Evolutionary conservation across 2,329 filamentous ascomycete genomes (phyloP).

Genomic region (Xenosphaeropsis pyriputrescens): DNA sequence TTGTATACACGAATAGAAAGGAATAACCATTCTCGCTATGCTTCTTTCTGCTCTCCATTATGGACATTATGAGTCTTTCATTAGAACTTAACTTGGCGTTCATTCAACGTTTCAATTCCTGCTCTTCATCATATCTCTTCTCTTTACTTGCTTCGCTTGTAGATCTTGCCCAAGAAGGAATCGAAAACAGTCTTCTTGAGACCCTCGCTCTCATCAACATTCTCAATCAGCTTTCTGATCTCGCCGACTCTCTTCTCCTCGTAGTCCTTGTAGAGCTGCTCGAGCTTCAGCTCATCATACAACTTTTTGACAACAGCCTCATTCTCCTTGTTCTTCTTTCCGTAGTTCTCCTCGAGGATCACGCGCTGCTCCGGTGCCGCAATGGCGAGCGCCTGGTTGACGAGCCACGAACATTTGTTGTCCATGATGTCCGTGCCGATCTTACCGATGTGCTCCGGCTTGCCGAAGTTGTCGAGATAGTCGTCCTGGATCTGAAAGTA

Average conservation of each 20-base stretch:
- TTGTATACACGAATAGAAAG: no score
- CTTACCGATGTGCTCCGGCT: constrained; percentile 88
- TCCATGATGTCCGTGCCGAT: constrained; percentile 98
- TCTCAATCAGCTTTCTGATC: constrained; percentile 58
- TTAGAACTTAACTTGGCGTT: no score
- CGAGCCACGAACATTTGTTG: constrained; percentile 98
- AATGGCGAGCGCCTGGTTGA: constrained; percentile 82
- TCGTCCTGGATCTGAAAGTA: constrained; percentile 99
- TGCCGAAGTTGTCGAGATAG: constrained; percentile 95
- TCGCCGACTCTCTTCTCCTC: constrained; percentile 79
- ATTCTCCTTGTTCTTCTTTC: constrained; percentile 70
- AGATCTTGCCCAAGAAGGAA: constrained; percentile 87
- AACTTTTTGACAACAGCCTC: constrained; percentile 82
- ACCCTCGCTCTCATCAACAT: constrained; percentile 74
- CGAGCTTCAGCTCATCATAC: constrained; percentile 72
- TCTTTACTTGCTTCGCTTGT: constrained; percentile 95
- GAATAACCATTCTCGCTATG: no score
- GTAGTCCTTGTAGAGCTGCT: constrained; percentile 73
- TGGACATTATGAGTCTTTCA: no score
- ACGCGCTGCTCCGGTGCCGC: constrained; percentile 75
- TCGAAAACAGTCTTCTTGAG: constrained; percentile 86
- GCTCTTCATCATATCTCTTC: no score
- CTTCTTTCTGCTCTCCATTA: no score
- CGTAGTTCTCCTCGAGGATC: constrained; percentile 85
- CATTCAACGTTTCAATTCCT: not conserved